Evolutionary conservation across 192 early-diverging fungal genomes (phyloP), one percentile per base, ranked within the genome.

Genomic region (Coemansia sp.): DNA sequence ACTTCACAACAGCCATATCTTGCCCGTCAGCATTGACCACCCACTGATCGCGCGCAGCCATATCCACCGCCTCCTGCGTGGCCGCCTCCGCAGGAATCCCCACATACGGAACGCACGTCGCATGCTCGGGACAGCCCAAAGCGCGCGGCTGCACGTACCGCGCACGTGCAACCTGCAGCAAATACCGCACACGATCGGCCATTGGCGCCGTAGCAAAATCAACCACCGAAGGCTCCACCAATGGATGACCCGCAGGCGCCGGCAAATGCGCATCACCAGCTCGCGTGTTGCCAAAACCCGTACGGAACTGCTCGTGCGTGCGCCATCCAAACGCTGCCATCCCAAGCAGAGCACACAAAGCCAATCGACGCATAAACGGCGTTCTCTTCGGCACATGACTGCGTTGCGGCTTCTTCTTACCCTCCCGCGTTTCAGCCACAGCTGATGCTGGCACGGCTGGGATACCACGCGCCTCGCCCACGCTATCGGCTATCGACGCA

Each of bases 71-170:
- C 36, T n/a, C 45, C 16, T 48, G 54, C 57, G 33, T 32, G 10
- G 77, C 71, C 4, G 22, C 28, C 49, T 29, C 33, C 0, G 67
- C 10, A 0, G 69, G 69, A 8, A 81, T 63, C 45, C 71, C 10
- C 64, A 64, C 64, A 30, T 63, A 73, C 38, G 71, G 66, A 60
- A 67, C 61, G 52, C 79, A 82, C 40, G 65, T 65, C 50, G 79
- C 79, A 48, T 82, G 79, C 56, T 66, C 75, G 17, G 79, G 79
- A 56, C 79, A 82, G 48, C 63, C 42, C 38, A 82, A 68, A 68
- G 74, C 52, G 55, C 36, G 17, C 14, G 79, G 69, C 67, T 36
- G 29, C 36, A 76, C 8, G 42, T 59, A 72, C 17, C 62, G 28
- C 25, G 74, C 65, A 16, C 68, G 77, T 54, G 56, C 66, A 28